Base-by-base conservation (phyloP, 2,329 filamentous ascomycete species). In the Fusarium guadeloupense region DNA sequence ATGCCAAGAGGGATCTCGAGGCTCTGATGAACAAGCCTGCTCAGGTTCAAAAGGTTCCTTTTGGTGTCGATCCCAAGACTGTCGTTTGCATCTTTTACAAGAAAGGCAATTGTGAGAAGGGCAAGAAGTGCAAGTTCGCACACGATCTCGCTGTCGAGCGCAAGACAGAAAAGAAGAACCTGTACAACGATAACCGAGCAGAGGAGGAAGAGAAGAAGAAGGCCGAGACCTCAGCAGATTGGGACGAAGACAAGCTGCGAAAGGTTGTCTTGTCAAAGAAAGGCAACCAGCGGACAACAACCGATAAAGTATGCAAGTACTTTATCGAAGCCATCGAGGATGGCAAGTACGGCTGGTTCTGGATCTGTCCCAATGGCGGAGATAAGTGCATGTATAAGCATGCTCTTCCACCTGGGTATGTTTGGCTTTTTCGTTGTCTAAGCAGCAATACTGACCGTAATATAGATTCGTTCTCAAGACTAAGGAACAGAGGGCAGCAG, bases 381-480 rank as follows among this genome's bases (percentile, higher is more conserved):
- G 90, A 99, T 74, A 92, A 97, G 78, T 99, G 95, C 90, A 98
- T 95, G 89, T 99, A 99, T 76, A 93, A 91, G 79, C 95, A 99
- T 77, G 93, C 91, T 71, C 83, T 99, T 70, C 95, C 96, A 69
- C 91, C 93, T 72, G 95, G 95, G 91, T 96, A 86, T 72, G 90
- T 86, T 47, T 57, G 17, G 25, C 19, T 33, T 17, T 56, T 30
- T 25, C 13, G n/a, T 16, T 35, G 26, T 26, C 9, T 14, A 23
- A 44, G 10, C 4, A 26, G 9, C 19, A 5, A 40, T 41, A 41
- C 74, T 76, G 63, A 76, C 64, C 48, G 10, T 13, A 28, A 28
- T 41, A 5, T 70, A 96, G 93, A 54, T 99, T 98, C 80, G 83
- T 99, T 37, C 85, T 99, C 62, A 99, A 99, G 82, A 99, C 95